A percentile compares a stretch with the other conserved stretches of the same genome.
phyloP scores from a whole-genome alignment of 495 filamentous ascomycete genomes.

The Antarctomyces pellizariae region DNA sequence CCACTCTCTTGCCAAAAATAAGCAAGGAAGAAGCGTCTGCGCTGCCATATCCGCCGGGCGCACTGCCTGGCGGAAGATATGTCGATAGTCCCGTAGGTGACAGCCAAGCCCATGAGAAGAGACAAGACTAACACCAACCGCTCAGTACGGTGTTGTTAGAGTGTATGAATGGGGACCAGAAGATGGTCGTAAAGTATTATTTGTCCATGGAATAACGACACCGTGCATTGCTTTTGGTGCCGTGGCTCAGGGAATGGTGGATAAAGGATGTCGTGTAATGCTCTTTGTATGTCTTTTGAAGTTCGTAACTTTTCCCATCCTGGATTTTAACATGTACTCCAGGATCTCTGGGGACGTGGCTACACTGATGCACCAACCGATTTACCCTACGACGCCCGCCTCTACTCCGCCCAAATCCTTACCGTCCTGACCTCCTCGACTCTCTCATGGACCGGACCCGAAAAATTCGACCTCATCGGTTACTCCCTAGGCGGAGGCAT shows the following conservation, averaged over 20 bases:
- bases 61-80: conserved; percentile 50
- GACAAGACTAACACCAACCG: conserved; percentile 7
- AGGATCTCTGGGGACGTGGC: conserved; percentile 15
- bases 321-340: conserved; percentile 13
- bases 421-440: conserved; percentile 43
- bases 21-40: conserved; percentile 20
- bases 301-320: too few relatives aligned
- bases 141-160: conserved; percentile 53
- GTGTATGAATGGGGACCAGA: conserved; percentile 87
- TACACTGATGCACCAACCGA: conserved; percentile 18
- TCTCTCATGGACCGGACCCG: conserved; percentile 14
- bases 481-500: conserved; percentile 77
- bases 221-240: conserved; percentile 49
- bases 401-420: conserved; percentile 56
- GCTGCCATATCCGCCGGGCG: conserved; percentile 50
- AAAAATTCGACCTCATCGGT: conserved; percentile 47
- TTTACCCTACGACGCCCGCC: conserved; percentile 42
- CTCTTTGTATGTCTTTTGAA: conserved; percentile 30
- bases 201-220: conserved; percentile 74
- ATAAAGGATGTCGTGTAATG: conserved; percentile 61
- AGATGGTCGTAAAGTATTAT: conserved; percentile 49
- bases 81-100: conserved; percentile 32
- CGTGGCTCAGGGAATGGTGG: conserved; percentile 43
- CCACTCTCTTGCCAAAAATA: conserved; percentile 21
- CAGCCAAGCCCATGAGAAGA: neutral